Conservation (phyloP, 2,329 filamentous ascomycete genomes). For the Arthrinium puccinioides region DNA sequence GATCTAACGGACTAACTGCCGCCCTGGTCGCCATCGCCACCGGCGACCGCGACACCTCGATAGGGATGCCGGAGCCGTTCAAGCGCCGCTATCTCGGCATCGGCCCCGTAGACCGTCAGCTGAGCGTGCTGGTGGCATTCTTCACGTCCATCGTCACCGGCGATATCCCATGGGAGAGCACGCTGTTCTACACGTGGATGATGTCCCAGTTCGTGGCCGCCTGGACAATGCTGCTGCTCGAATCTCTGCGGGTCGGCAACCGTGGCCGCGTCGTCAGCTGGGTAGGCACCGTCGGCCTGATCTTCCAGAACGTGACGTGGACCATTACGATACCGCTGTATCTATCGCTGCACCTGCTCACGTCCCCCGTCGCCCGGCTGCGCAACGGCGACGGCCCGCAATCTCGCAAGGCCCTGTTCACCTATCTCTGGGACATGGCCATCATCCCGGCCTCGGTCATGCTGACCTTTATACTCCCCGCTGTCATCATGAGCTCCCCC, state of each 20-base stretch:
- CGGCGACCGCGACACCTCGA: conserved; percentile 6
- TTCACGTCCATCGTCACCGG: conserved; percentile 18
- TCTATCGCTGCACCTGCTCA: conserved; percentile 19
- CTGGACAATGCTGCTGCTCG: conserved; percentile 21
- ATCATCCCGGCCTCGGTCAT: conserved; percentile 19
- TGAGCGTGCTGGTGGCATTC: conserved; percentile 19
- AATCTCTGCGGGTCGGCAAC: conserved; percentile 18
- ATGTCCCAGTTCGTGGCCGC: conserved; percentile 19
- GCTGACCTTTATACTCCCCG: conserved; percentile 16
- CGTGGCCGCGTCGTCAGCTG: conserved; percentile 15
- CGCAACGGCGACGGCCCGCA: conserved; percentile 11
- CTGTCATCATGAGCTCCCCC: conserved; percentile 20
- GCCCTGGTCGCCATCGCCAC: conserved; percentile 4
- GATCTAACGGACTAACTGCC: conserved; percentile 10
- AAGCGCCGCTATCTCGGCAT: conserved; percentile 12
- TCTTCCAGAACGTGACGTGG: conserved; percentile 19
- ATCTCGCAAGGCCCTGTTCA: conserved; percentile 15
- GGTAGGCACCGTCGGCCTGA: conserved; percentile 12
- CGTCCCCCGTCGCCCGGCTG: conserved; percentile 18
- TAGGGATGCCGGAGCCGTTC: conserved; percentile 15
- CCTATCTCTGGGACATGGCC: conserved; percentile 22
- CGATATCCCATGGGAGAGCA: conserved; percentile 10
- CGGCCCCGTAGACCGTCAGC: conserved; percentile 10
- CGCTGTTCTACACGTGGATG: conserved; percentile 17
- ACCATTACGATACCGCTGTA: conserved; percentile 19